These are phyloP conservation scores for Xylogone sp. DNA, from an alignment of 2,329 filamentous ascomycete species.

Conservation along the genomic window DNA sequence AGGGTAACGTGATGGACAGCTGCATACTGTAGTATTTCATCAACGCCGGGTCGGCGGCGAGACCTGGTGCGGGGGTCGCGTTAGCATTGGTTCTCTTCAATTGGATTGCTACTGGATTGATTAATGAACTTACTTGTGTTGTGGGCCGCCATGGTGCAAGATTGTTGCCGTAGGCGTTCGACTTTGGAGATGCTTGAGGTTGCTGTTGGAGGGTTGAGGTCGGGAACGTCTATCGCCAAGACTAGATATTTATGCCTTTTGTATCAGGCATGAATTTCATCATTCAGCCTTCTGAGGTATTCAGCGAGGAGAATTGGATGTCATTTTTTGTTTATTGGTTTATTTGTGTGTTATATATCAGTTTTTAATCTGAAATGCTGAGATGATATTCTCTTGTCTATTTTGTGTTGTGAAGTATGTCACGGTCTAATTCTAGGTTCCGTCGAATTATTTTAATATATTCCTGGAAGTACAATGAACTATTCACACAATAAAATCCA, in stretches of 20 bases:
- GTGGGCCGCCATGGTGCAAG: constrained; percentile 45
- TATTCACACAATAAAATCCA: no score
- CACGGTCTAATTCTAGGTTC: no score
- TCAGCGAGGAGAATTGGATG: no score
- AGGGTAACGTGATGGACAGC: constrained; percentile 6
- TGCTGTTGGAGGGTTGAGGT: neutral
- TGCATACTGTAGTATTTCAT: constrained; percentile 50
- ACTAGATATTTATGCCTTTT: neutral
- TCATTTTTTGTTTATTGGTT: no score
- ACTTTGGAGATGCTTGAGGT: neutral
- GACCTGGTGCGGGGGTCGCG: constrained; percentile 13
- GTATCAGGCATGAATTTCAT: neutral
- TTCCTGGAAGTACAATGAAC: no score
- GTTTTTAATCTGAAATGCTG: no score
- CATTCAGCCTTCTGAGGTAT: no score
- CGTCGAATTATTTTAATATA: no score
- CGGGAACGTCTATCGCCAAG: constrained; percentile 1
- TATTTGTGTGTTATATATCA: no score
- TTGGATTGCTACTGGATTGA: neutral
- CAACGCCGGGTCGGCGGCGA: constrained; percentile 42
- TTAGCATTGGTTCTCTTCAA: constrained; percentile 9
- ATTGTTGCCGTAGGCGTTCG: constrained; percentile 13
- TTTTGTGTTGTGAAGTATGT: no score
- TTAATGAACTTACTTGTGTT: constrained; percentile 36
- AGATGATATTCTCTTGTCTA: no score